Conservation (phyloP, 1,284 basidiomycete genomes). For the Ustilago bromivora region DNA sequence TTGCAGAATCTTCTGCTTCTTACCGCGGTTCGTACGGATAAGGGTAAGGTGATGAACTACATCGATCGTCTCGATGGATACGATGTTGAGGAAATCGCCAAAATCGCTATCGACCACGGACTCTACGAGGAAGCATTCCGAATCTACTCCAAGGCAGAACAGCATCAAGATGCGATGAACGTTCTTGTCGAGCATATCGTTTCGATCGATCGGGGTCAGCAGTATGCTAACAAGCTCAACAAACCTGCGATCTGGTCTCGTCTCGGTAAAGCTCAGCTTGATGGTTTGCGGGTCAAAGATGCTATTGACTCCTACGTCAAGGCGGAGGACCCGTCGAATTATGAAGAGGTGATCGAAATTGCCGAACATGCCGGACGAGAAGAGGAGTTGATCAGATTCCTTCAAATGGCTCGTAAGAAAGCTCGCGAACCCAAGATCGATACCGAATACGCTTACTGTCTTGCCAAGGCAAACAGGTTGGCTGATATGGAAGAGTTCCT, state of each 20-base stretch:
- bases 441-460: constrained; percentile 75
- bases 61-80: constrained; percentile 98
- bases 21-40: constrained; percentile 96
- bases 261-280: constrained; percentile 98
- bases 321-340: constrained; percentile 96
- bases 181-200: constrained; percentile 98
- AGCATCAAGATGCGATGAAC: constrained; percentile 82
- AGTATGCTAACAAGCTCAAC: constrained; percentile 97
- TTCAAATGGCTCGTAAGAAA: constrained; percentile 99
- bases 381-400: constrained; percentile 95
- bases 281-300: constrained; percentile 97
- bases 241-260: constrained; percentile 96
- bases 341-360: constrained; percentile 95
- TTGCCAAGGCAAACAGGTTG: constrained; percentile 68
- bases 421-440: constrained; percentile 98
- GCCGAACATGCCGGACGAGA: constrained; percentile 95
- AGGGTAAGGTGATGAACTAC: constrained; percentile 97
- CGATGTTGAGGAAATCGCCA: constrained; percentile 92
- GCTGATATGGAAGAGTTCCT: constrained; percentile 95
- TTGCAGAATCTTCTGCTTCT: constrained; percentile 85
- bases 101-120: constrained; percentile 95
- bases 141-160: constrained; percentile 67
- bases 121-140: constrained; percentile 93
- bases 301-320: constrained; percentile 99
- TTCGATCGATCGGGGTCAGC: constrained; percentile 94